These are phyloP conservation scores for Chlorella sp. DNA, from an alignment of 139 green algal genomes.

Conservation along the genomic window DNA sequence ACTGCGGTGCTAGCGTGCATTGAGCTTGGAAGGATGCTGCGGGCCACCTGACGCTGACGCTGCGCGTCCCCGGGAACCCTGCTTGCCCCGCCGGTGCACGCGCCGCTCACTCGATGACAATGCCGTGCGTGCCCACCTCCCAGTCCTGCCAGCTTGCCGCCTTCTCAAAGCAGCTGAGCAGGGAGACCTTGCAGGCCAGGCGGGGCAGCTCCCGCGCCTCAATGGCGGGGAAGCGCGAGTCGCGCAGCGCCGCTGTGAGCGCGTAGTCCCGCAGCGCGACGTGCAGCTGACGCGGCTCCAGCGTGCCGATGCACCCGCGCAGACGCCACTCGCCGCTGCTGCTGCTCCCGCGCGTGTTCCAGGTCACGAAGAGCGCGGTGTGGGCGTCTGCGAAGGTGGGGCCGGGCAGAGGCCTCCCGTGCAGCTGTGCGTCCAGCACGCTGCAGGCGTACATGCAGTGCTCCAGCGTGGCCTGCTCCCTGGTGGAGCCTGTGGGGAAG, in stretches of 20 bases:
- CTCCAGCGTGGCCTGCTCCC: not conserved
- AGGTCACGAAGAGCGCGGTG: conserved; percentile 1
- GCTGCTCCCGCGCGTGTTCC: not conserved
- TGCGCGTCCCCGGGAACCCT: too few species aligned
- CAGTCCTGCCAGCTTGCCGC: conserved; percentile 62
- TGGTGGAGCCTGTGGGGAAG: too few species aligned
- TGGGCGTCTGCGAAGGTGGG: not conserved
- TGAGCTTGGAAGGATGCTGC: too few species aligned
- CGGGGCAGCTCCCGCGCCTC: conserved; percentile 24
- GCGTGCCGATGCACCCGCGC: conserved; percentile 72
- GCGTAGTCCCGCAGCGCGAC: conserved; percentile 65
- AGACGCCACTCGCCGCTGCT: not conserved
- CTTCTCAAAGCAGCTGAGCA: conserved; percentile 66
- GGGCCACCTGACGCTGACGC: too few species aligned
- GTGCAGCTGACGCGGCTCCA: conserved; percentile 58
- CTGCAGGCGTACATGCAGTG: not conserved
- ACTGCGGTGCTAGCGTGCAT: too few species aligned
- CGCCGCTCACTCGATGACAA: conserved; percentile 56
- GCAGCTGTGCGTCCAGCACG: not conserved
- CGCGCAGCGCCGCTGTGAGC: conserved; percentile 57
- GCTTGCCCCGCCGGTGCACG: too few species aligned
- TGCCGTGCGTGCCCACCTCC: conserved; percentile 42
- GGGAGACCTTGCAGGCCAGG: conserved; percentile 72
- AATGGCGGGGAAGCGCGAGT: conserved; percentile 66
- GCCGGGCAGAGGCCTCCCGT: not conserved